These are phyloP conservation scores for Cronartium quercuum DNA, from an alignment of 1,284 basidiomycete species.

Conservation along the genomic window DNA sequence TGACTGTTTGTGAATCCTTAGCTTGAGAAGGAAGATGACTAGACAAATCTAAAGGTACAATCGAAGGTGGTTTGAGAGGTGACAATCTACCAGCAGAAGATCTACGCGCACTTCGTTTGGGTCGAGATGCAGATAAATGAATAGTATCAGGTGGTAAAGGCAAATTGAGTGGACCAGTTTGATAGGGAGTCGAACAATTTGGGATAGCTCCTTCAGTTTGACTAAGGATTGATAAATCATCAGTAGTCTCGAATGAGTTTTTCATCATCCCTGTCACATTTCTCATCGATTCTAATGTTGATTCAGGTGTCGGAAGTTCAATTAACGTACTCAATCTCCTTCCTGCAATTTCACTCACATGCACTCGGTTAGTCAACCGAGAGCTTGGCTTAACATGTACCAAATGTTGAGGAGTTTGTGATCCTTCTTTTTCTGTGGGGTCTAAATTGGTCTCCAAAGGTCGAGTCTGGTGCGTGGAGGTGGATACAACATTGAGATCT, in stretches of 20 bases:
- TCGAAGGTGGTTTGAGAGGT: not conserved
- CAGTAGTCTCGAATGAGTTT: not conserved
- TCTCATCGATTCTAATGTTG: constrained; percentile 4
- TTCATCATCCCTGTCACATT: not conserved
- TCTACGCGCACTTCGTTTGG: constrained; percentile 18
- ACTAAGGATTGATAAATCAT: constrained; percentile 11
- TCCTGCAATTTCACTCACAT: constrained; percentile 24
- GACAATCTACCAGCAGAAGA: not conserved
- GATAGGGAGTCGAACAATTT: constrained; percentile 19
- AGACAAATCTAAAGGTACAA: not conserved
- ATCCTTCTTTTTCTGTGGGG: constrained; percentile 2
- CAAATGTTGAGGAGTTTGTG: not conserved
- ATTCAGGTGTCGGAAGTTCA: constrained; percentile 29
- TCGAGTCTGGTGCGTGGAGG: not conserved
- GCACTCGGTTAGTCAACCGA: constrained; percentile 12
- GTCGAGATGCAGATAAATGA: constrained; percentile 26
- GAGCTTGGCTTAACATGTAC: not conserved
- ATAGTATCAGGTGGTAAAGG: constrained; percentile 33
- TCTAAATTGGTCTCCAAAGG: not conserved
- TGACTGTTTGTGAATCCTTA: too few relatives aligned
- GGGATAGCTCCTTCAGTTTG: constrained; percentile 22
- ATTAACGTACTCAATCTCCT: constrained; percentile 26
- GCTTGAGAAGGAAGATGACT: not conserved
- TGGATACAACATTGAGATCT: not conserved
- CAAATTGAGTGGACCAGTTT: constrained; percentile 23